These are phyloP conservation scores for Thielaviopsis ethacetica DNA, from an alignment of 2,329 filamentous ascomycete genomes.

Conservation along the genomic window DNA sequence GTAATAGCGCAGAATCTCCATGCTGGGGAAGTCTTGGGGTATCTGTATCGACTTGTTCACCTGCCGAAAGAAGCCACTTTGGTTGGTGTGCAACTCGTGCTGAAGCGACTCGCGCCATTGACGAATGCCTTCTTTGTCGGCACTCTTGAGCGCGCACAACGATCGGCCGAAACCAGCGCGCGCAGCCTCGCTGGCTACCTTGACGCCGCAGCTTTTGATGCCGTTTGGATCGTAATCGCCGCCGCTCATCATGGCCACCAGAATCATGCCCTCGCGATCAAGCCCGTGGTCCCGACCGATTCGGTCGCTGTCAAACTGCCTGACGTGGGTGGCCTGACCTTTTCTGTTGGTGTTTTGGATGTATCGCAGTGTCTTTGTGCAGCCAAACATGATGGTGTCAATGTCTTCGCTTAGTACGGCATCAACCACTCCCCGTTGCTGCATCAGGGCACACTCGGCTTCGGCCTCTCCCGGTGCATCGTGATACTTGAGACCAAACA, in stretches of 20 bases:
- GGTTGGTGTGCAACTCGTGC: conserved; percentile 68
- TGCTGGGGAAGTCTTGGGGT: conserved; percentile 65
- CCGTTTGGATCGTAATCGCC: conserved; percentile 88
- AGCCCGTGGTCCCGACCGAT: conserved; percentile 40
- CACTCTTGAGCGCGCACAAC: conserved; percentile 47
- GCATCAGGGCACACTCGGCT: conserved; percentile 81
- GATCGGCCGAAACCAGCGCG: conserved; percentile 70
- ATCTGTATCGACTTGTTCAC: conserved; percentile 60
- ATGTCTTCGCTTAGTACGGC: conserved; percentile 93
- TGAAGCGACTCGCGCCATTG: conserved; percentile 58
- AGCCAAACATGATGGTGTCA: conserved; percentile 95
- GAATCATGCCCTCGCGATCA: conserved; percentile 76
- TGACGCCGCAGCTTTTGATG: conserved; percentile 73
- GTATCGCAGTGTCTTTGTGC: conserved; percentile 59
- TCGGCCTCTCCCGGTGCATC: conserved; percentile 90
- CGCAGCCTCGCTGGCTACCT: conserved; percentile 78
- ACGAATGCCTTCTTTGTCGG: conserved; percentile 41
- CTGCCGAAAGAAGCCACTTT: conserved; percentile 61
- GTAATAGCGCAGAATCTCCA: conserved; percentile 70
- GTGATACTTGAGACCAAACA: conserved; percentile 74
- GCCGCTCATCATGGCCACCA: conserved; percentile 87
- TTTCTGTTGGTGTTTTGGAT: background rate
- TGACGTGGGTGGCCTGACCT: conserved; percentile 59
- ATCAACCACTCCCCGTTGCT: conserved; percentile 70
- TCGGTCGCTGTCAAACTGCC: conserved; percentile 39